Conservation (phyloP, 306 rosid species). For the Pterocarpus santalinus region DNA sequence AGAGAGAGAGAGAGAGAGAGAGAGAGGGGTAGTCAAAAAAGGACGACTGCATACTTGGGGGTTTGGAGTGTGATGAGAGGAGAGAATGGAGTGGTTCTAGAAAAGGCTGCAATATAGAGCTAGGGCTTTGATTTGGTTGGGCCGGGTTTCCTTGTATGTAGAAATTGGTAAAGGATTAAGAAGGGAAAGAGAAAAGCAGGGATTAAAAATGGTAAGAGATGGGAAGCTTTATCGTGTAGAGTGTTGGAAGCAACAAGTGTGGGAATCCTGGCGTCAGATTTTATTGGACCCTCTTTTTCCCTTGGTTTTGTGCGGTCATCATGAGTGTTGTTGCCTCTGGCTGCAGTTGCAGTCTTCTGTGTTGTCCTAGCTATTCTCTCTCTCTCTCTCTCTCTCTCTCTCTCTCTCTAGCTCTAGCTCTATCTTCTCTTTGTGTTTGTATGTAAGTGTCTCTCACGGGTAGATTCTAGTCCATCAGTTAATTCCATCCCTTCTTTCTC, state of each 20-base stretch:
- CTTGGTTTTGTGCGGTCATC: constrained; percentile 52
- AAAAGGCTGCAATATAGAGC: constrained; percentile 8
- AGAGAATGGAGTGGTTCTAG: constrained; percentile 31
- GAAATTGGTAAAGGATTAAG: constrained; percentile 53
- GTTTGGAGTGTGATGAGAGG: neutral
- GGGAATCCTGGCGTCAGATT: constrained; percentile 84
- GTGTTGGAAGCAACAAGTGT: constrained; percentile 88
- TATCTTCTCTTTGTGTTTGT: constrained; percentile 44
- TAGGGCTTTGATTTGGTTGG: constrained; percentile 15
- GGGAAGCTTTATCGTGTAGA: constrained; percentile 70
- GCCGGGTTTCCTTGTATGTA: constrained; percentile 31
- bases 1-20: neutral
- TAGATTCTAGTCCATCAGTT: constrained; percentile 60
- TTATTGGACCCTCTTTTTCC: constrained; percentile 31
- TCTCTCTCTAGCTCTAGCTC: neutral
- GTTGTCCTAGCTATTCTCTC: constrained; percentile 26
- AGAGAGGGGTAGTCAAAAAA: neutral
- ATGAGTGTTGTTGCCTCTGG: constrained; percentile 21
- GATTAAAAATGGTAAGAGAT: constrained; percentile 52
- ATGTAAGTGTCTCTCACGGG: constrained; percentile 60
- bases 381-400: neutral
- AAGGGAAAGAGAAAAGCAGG: constrained; percentile 43
- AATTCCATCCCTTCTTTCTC: constrained; percentile 18
- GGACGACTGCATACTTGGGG: neutral
- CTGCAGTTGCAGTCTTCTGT: constrained; percentile 48